These are phyloP conservation scores for Hibiscus syriacus DNA, from an alignment of 345 rosid genomes.

Conservation along the genomic window DNA sequence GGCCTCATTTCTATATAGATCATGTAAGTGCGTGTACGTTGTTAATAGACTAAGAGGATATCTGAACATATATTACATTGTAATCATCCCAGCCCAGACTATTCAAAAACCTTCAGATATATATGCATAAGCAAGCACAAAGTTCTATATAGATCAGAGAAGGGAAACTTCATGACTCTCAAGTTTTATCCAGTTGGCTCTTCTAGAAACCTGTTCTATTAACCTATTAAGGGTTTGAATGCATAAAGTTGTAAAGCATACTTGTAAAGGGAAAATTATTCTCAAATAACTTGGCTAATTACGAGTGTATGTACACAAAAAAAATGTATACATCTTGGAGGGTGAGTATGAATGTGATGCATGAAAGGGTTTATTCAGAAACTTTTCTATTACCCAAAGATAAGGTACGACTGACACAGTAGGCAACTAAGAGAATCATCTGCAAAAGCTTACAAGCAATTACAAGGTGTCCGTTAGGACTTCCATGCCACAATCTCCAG, in stretches of 20 bases:
- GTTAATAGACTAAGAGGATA: too few species aligned
- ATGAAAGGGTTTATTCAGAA: neutral
- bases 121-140: neutral
- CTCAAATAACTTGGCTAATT: neutral
- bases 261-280: neutral
- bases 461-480: neutral
- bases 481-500: neutral
- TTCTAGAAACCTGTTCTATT: neutral
- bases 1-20: too few species aligned
- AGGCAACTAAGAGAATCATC: slow-evolving; percentile 1
- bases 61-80: too few species aligned
- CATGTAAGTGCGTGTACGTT: too few species aligned
- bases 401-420: neutral
- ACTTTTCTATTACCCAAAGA: neutral
- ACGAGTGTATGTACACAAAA: slow-evolving; percentile 1
- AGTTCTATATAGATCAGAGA: neutral
- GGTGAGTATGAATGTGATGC: neutral
- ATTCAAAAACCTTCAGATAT: slow-evolving; percentile 1
- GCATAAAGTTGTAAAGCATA: slow-evolving; percentile 1
- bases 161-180: neutral
- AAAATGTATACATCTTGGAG: neutral
- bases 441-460: neutral
- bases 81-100: too few species aligned
- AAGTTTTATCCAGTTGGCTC: neutral
- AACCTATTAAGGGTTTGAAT: neutral